Evolutionary conservation across 495 filamentous ascomycete species (phyloP).

Genomic region (Aspergillus conjunctus): DNA sequence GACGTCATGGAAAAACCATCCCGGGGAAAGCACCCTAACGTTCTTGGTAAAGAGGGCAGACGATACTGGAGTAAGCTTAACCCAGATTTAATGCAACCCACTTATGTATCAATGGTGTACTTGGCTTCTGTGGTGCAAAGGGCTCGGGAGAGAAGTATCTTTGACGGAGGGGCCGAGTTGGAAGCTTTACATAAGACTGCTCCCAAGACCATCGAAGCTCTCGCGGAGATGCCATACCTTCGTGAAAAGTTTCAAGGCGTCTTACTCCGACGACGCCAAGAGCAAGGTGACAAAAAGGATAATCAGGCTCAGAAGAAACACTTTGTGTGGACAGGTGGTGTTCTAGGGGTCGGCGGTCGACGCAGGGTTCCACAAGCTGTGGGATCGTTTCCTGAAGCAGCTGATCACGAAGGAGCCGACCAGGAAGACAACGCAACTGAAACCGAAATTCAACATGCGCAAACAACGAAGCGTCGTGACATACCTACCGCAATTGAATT

Average conservation of each 20-base stretch:
- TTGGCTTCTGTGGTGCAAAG: conserved; percentile 52
- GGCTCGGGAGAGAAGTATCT: conserved; percentile 42
- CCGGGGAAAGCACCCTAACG: conserved; percentile 22
- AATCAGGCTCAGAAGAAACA: conserved; percentile 8
- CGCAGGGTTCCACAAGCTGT: conserved; percentile 7
- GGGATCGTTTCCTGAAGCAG: conserved; percentile 6
- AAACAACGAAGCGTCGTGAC: not conserved
- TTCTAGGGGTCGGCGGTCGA: conserved; percentile 31
- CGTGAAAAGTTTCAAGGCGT: conserved; percentile 46
- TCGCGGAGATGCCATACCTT: conserved; percentile 56
- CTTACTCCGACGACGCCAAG: conserved; percentile 34
- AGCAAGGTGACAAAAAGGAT: conserved; percentile 16
- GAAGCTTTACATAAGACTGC: conserved; percentile 41
- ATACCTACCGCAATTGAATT: not conserved
- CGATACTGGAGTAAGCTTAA: conserved; percentile 41
- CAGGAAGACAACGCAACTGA: not conserved
- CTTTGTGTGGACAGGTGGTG: conserved; percentile 39
- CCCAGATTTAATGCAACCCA: conserved; percentile 49
- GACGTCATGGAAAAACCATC: conserved; percentile 27
- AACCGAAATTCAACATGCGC: not conserved
- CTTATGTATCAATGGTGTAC: conserved; percentile 56
- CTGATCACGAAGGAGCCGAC: not conserved
- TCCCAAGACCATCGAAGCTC: conserved; percentile 53
- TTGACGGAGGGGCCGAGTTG: conserved; percentile 31
- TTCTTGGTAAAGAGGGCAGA: conserved; percentile 34